Percentiles rank a stretch among this genome's conserved stretches.
These are phyloP conservation scores for Vitis cinerea DNA, from an alignment of 164 flowering plant species.

Conservation along the genomic window DNA sequence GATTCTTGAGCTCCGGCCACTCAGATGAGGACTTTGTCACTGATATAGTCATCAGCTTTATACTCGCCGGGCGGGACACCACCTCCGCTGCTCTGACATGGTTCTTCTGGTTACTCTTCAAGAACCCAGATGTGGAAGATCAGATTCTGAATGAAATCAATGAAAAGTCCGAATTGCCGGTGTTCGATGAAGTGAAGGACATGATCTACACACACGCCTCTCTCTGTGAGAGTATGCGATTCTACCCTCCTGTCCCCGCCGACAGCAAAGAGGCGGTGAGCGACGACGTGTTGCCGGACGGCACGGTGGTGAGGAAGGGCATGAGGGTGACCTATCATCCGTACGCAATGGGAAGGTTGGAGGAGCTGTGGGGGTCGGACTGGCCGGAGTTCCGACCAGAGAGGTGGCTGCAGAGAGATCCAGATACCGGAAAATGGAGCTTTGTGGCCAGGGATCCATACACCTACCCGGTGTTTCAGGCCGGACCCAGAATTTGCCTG, in stretches of 20 bases:
- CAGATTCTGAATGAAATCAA: slow-evolving; percentile 33
- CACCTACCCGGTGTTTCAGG: slow-evolving; percentile 36
- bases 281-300: slow-evolving; percentile 63
- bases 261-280: slow-evolving; percentile 36
- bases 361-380: slow-evolving; percentile 47
- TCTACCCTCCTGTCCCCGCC: slow-evolving; percentile 51
- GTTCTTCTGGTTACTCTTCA: slow-evolving; percentile 44
- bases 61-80: slow-evolving; percentile 50
- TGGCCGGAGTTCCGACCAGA: slow-evolving; percentile 47
- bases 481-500: slow-evolving; percentile 24
- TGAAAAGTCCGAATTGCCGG: slow-evolving; percentile 9
- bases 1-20: slow-evolving; percentile 44
- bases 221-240: slow-evolving; percentile 52
- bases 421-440: slow-evolving; percentile 18
- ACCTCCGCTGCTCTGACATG: slow-evolving; percentile 50
- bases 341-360: slow-evolving; percentile 62
- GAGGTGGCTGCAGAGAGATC: slow-evolving; percentile 45
- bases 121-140: slow-evolving; percentile 24
- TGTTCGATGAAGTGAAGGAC: slow-evolving; percentile 41
- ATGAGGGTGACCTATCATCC: slow-evolving; percentile 40
- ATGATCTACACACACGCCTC: slow-evolving; percentile 52
- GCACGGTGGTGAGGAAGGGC: slow-evolving; percentile 49
- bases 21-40: slow-evolving; percentile 34
- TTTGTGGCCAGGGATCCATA: slow-evolving; percentile 35
- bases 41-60: slow-evolving; percentile 43